These are phyloP conservation scores for Neurospora discreta DNA, from an alignment of 495 filamentous ascomycete species.

Conservation along the genomic window DNA sequence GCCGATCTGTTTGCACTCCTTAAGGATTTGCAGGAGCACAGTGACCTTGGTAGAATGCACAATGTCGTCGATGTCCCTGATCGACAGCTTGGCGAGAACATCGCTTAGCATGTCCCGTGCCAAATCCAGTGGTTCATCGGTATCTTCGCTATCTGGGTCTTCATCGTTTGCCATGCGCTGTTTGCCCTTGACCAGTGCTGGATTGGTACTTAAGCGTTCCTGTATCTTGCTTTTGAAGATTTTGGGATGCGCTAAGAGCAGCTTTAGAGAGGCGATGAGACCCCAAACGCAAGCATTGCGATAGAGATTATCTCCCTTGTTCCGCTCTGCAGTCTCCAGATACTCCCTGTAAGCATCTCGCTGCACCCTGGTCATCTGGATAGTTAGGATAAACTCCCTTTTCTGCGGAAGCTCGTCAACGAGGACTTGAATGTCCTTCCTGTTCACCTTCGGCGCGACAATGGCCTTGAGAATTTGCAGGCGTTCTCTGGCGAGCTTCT, in stretches of 20 bases:
- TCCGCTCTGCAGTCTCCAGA: conserved; percentile 19
- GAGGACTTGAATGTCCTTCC: conserved; percentile 58
- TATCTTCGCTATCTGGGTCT: conserved; percentile 19
- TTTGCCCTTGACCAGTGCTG: background rate
- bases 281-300: conserved; percentile 20
- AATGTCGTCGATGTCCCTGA: conserved; percentile 18
- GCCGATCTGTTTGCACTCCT: conserved; percentile 41
- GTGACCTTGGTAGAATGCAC: conserved; percentile 52
- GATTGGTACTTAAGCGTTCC: background rate
- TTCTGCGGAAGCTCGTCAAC: conserved; percentile 56
- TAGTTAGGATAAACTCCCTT: conserved; percentile 66
- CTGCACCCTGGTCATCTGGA: conserved; percentile 62
- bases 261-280: conserved; percentile 36
- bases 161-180: background rate
- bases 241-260: conserved; percentile 68
- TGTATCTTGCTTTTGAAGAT: conserved; percentile 49
- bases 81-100: conserved; percentile 17
- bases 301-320: background rate
- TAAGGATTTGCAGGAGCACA: conserved; percentile 55
- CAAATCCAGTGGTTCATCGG: conserved; percentile 7
- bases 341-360: conserved; percentile 49
- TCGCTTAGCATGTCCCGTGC: conserved; percentile 23
- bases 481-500: conserved; percentile 49
- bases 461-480: conserved; percentile 59
- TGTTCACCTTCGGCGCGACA: conserved; percentile 68